These are phyloP conservation scores for Apium graveolens DNA, from an alignment of 129 eudicot species.

Conservation along the genomic window DNA sequence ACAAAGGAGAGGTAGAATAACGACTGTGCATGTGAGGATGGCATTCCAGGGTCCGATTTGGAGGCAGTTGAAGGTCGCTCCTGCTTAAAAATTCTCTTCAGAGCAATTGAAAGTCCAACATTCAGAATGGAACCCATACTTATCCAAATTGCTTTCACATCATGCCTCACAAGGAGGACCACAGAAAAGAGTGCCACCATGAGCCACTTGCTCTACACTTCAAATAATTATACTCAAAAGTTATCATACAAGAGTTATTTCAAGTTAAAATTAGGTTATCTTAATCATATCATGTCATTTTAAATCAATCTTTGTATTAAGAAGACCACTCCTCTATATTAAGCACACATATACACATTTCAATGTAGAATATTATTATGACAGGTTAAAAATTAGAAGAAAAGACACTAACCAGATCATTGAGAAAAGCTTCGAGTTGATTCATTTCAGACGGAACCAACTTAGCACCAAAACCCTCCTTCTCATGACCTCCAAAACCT, in stretches of 20 bases:
- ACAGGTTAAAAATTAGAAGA: neutral
- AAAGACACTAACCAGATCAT: neutral
- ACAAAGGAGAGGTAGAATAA: constrained; percentile 38
- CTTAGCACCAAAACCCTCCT: neutral
- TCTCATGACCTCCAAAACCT: neutral
- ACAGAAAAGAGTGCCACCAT: constrained; percentile 29
- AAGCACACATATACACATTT: neutral
- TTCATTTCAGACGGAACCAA: neutral
- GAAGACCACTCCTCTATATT: neutral
- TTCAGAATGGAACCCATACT: constrained; percentile 44
- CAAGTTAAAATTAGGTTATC: too few relatives aligned
- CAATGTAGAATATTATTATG: neutral
- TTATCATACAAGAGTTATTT: neutral
- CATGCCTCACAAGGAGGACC: constrained; percentile 52
- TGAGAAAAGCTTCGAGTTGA: neutral
- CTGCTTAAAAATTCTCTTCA: constrained; percentile 61
- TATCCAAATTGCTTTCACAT: constrained; percentile 59
- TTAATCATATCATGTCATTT: too few relatives aligned
- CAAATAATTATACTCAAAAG: neutral
- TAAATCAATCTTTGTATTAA: too few relatives aligned
- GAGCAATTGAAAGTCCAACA: constrained; percentile 32
- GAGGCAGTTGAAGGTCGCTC: constrained; percentile 44
- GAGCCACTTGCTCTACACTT: constrained; percentile 69
- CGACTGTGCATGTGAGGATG: constrained; percentile 85
- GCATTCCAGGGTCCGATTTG: constrained; percentile 77